A percentile compares a stretch with the other conserved stretches of the same genome.
phyloP scores from a whole-genome alignment of 306 rosid species.

The Senna tora region DNA sequence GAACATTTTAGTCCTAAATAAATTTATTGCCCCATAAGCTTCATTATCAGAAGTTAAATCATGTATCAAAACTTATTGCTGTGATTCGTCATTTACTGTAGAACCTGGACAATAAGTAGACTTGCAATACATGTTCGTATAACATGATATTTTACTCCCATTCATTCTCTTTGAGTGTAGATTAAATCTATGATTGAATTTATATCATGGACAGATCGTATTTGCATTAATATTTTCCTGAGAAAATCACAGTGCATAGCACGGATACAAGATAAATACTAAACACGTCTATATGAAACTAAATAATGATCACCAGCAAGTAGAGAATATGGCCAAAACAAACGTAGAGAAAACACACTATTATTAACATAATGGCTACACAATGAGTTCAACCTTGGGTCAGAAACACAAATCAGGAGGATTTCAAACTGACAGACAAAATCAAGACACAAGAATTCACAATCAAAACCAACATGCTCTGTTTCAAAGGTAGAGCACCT shows the following conservation, averaged over 20 bases:
- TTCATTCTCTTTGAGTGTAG: neutral
- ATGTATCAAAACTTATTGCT: too few species aligned
- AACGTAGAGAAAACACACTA: slow-evolving; percentile 7
- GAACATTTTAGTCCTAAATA: too few species aligned
- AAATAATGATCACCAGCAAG: neutral
- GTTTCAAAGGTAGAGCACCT: neutral
- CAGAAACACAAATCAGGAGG: slow-evolving; percentile 30
- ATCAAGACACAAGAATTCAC: slow-evolving; percentile 22
- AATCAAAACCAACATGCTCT: slow-evolving; percentile 31
- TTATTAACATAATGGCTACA: neutral
- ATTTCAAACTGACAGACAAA: slow-evolving; percentile 33
- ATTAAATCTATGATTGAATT: neutral
- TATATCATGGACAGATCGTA: neutral
- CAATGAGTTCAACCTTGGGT: slow-evolving; percentile 16
- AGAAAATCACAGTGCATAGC: neutral
- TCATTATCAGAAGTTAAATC: too few species aligned
- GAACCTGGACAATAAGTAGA: too few species aligned
- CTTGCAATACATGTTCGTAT: too few species aligned
- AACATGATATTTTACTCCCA: too few species aligned
- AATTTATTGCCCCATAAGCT: too few species aligned
- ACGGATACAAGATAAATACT: neutral
- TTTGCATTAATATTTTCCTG: neutral
- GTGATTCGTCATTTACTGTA: too few species aligned
- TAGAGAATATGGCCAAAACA: too few species aligned
- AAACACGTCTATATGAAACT: neutral